These are phyloP conservation scores for Persicaria maculosa DNA, from an alignment of 148 eudicot genomes.

Conservation along the genomic window DNA sequence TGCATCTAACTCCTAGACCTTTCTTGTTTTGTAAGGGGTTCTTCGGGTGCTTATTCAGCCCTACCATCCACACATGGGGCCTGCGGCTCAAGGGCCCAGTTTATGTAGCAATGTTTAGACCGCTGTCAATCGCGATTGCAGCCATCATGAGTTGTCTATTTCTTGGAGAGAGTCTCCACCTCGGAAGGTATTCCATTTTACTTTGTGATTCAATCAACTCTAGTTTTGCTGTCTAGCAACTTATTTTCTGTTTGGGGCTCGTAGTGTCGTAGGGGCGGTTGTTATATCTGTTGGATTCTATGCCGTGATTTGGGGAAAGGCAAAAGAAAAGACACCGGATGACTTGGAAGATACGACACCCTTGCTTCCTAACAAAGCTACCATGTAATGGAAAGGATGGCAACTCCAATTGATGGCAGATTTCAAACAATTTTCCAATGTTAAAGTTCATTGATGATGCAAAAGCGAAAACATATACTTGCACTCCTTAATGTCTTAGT, in stretches of 20 bases:
- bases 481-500: no score
- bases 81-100: constrained; percentile 61
- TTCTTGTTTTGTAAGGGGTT: constrained; percentile 27
- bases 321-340: constrained; percentile 1
- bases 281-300: constrained; percentile 32
- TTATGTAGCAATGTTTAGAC: constrained; percentile 79
- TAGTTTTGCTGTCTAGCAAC: background rate
- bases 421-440: no score
- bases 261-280: constrained; percentile 30
- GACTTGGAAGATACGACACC: background rate
- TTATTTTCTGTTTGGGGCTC: background rate
- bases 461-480: no score
- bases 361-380: background rate
- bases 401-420: no score
- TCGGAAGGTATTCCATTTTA: constrained; percentile 39
- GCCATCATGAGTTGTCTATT: constrained; percentile 58
- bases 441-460: no score
- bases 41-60: constrained; percentile 36
- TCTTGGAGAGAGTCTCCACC: constrained; percentile 55
- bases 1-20: background rate
- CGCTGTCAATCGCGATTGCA: constrained; percentile 69
- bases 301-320: constrained; percentile 36
- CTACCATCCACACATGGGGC: constrained; percentile 48
- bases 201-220: background rate
- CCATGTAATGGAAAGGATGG: background rate